Evolutionary conservation across 352 stramenopile genomes (phyloP).

Genomic region (Phytophthora agathidicida): DNA sequence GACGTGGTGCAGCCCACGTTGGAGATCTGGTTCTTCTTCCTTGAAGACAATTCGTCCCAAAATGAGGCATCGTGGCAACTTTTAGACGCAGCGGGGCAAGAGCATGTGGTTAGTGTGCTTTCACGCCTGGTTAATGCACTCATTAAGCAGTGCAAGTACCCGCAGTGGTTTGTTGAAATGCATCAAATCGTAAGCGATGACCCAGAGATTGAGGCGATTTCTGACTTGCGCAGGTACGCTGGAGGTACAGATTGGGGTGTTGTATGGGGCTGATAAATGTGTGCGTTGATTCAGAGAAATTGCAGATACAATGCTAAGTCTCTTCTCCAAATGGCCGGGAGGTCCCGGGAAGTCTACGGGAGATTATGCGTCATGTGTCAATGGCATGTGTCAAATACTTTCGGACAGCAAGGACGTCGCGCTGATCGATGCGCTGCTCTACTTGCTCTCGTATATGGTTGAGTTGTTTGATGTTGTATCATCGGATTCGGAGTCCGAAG

Average conservation of each 20-base stretch:
- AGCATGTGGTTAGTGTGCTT: slow-evolving; percentile 53
- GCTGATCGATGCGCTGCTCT: slow-evolving; percentile 70
- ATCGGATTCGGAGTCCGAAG: slow-evolving; percentile 68
- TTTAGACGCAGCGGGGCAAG: slow-evolving; percentile 34
- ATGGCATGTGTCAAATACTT: slow-evolving; percentile 62
- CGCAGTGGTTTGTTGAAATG: slow-evolving; percentile 56
- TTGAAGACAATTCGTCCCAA: slow-evolving; percentile 58
- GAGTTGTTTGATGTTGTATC: slow-evolving; percentile 86
- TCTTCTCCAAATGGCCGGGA: slow-evolving; percentile 85
- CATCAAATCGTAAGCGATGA: slow-evolving; percentile 66
- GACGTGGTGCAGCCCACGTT: slow-evolving; percentile 73
- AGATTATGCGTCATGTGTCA: slow-evolving; percentile 63
- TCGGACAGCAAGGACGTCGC: slow-evolving; percentile 55
- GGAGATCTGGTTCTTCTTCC: slow-evolving; percentile 90
- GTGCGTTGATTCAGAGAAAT: slow-evolving; percentile 58
- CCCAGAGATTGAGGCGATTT: slow-evolving; percentile 57
- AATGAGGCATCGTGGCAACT: slow-evolving; percentile 50
- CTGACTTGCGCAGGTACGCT: slow-evolving; percentile 56
- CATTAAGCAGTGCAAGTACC: slow-evolving; percentile 71
- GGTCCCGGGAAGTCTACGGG: slow-evolving; percentile 33
- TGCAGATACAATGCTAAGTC: slow-evolving; percentile 77
- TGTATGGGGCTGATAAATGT: neutral
- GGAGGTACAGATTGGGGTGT: too few species aligned
- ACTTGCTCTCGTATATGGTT: slow-evolving; percentile 75
- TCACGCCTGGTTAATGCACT: slow-evolving; percentile 71